Evolutionary conservation across 2,329 filamentous ascomycete species (phyloP), one percentile per base, ranked within the genome.

Genomic region (Diaporthe sp.): DNA sequence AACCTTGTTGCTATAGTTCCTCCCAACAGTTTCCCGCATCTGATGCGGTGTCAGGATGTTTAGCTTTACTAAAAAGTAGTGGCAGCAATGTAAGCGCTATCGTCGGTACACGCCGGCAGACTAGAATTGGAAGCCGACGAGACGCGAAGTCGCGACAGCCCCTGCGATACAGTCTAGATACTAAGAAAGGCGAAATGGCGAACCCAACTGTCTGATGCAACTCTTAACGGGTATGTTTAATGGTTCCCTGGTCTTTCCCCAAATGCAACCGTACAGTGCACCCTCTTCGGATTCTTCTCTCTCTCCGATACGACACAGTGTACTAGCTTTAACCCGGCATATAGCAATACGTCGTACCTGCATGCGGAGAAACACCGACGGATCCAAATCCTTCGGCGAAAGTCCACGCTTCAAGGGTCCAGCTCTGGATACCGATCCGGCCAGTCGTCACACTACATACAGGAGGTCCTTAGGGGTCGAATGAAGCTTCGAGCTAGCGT

Each of bases 41-140:
- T 39, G 22, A 28, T 53, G 22, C 8, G 19, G 59, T 46, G 39
- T 46, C 59, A 62, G 62, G 34, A 22, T 51, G 31, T n/a, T 53
- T 19, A 25, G 22, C 44, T 53, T 17, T 53, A 39, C 22, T 39
- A 31, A 62, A n/a, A 44, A 5, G 58, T 39, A 62, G 9, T 31
- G 39, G 42, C 15, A 34, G 37, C 37, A 12, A 3, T n/a, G 19
- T 37, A 31, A 37, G 28, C n/a, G 10, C 57, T 42, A 59, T 25
- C 15, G 31, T n/a, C n/a, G 34, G 9, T 5, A 42, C 34, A 34
- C 13, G 4, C 13, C 65, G 19, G 49, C 34, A 42, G 22, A 42
- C 12, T 39, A 69, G 65, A 69, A 69, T 8, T 69, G 34, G 65
- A n/a, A 53, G n/a, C 65, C 65, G 49, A 69, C 13, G 65, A n/a